These are phyloP conservation scores for Quercus robur DNA, from an alignment of 306 rosid genomes.

Conservation along the genomic window DNA sequence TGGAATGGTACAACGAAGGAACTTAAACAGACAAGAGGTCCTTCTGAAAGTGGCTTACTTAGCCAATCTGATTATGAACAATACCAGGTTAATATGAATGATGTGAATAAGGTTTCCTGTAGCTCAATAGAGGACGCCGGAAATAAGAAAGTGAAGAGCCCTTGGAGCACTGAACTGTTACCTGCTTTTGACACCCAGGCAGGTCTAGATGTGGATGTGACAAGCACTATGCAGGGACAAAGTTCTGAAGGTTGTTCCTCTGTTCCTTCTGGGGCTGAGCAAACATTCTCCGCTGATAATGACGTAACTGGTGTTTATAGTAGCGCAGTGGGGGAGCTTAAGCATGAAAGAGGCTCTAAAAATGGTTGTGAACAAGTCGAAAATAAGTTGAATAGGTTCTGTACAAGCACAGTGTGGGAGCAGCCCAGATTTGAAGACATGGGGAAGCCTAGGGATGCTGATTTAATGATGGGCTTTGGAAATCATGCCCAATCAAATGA, in stretches of 20 bases:
- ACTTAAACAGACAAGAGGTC: constrained; percentile 4
- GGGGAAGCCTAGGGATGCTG: constrained; percentile 5
- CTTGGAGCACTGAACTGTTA: constrained; percentile 32
- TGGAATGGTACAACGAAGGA: constrained; percentile 9
- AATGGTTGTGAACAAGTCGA: constrained; percentile 17
- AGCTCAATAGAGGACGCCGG: constrained; percentile 32
- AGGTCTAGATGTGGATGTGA: constrained; percentile 25
- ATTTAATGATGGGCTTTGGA: background rate
- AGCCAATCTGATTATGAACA: constrained; percentile 15
- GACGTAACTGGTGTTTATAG: constrained; percentile 11
- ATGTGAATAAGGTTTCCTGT: constrained; percentile 21
- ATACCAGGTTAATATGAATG: constrained; percentile 21
- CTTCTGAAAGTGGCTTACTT: constrained; percentile 4
- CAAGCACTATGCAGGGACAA: background rate
- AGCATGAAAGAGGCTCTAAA: constrained; percentile 22
- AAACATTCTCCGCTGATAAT: constrained; percentile 9
- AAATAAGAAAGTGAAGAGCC: constrained; percentile 35
- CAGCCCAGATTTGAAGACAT: constrained; percentile 4
- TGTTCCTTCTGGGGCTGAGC: constrained; percentile 13
- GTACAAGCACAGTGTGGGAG: constrained; percentile 5
- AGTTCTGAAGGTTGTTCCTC: constrained; percentile 21
- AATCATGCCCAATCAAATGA: constrained; percentile 17
- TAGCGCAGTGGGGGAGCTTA: constrained; percentile 6
- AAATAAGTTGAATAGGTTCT: background rate
- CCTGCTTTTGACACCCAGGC: constrained; percentile 25